Evolutionary conservation across 176 grass and related monocot species (phyloP).

Genomic region (Guadua angustifolia): DNA sequence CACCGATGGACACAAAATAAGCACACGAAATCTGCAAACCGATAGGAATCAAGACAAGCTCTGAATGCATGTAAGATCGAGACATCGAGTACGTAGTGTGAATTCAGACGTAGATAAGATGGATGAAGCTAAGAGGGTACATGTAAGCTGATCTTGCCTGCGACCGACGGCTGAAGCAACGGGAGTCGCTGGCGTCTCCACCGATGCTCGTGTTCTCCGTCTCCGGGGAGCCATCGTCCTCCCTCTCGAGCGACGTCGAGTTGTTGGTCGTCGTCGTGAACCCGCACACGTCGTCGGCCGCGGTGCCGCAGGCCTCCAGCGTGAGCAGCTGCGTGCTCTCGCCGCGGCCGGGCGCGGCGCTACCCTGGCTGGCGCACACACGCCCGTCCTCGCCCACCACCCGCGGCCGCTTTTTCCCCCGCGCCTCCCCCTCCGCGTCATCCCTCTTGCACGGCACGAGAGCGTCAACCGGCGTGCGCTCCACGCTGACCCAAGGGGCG

Average conservation of each 20-base stretch:
- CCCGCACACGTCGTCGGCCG: slow-evolving; percentile 48
- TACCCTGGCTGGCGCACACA: slow-evolving; percentile 80
- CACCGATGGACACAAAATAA: not conserved
- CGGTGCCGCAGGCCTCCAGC: slow-evolving; percentile 52
- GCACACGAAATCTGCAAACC: not conserved
- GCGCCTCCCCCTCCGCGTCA: not conserved
- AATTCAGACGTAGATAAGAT: not conserved
- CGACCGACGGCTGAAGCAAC: slow-evolving; percentile 64
- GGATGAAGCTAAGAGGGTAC: not conserved
- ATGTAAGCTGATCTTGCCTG: slow-evolving; percentile 48
- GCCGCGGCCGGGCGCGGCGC: slow-evolving; percentile 45
- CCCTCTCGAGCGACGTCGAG: slow-evolving; percentile 57
- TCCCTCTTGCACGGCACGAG: slow-evolving; percentile 65
- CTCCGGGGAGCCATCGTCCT: slow-evolving; percentile 62
- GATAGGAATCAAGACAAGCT: not conserved
- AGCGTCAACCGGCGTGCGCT: slow-evolving; percentile 43
- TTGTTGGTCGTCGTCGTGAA: slow-evolving; percentile 69
- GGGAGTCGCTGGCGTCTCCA: slow-evolving; percentile 60
- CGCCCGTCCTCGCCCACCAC: slow-evolving; percentile 47
- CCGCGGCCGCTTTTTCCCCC: slow-evolving; percentile 51
- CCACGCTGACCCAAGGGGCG: not conserved
- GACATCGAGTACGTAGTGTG: not conserved
- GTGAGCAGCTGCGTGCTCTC: slow-evolving; percentile 56
- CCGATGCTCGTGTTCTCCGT: slow-evolving; percentile 75
- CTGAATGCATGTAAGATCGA: slow-evolving; percentile 13